Evolutionary conservation across 495 filamentous ascomycete genomes (phyloP).

Genomic region (Xylaria bambusicola): DNA sequence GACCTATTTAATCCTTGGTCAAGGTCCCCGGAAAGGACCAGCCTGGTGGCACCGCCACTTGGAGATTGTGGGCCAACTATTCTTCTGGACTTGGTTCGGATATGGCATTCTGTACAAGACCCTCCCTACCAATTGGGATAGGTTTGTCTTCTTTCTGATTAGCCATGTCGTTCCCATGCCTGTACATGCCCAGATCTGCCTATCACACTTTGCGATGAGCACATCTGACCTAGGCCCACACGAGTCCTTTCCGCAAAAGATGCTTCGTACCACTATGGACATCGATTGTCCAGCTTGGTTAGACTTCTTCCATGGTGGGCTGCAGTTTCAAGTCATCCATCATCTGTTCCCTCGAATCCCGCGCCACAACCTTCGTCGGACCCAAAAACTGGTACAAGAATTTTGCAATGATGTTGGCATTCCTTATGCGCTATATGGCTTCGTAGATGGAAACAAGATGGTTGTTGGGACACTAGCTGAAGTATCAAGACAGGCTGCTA

Average conservation of each 20-base stretch:
- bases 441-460: conserved; percentile 87
- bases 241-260: conserved; percentile 94
- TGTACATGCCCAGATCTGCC: conserved; percentile 92
- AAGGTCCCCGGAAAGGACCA: conserved; percentile 76
- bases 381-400: conserved; percentile 80
- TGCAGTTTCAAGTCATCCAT: conserved; percentile 97
- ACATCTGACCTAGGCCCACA: conserved; percentile 83
- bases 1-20: conserved; percentile 73
- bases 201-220: conserved; percentile 96
- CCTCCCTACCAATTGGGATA: conserved; percentile 69
- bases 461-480: conserved; percentile 84
- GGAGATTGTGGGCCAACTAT: conserved; percentile 75
- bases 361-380: conserved; percentile 82
- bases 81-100: conserved; percentile 96
- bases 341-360: conserved; percentile 95
- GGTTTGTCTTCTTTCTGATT: conserved; percentile 76
- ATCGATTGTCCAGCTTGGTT: conserved; percentile 94
- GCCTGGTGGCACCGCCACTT: conserved; percentile 90
- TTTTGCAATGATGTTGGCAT: conserved; percentile 92
- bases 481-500: conserved; percentile 81
- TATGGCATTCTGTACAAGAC: conserved; percentile 78
- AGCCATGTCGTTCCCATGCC: conserved; percentile 87
- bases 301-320: conserved; percentile 92
- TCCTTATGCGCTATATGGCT: conserved; percentile 92
- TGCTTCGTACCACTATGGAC: conserved; percentile 98